Conservation (phyloP, 225 moss, liverwort and hornwort genomes). For the Polytrichum commune region DNA sequence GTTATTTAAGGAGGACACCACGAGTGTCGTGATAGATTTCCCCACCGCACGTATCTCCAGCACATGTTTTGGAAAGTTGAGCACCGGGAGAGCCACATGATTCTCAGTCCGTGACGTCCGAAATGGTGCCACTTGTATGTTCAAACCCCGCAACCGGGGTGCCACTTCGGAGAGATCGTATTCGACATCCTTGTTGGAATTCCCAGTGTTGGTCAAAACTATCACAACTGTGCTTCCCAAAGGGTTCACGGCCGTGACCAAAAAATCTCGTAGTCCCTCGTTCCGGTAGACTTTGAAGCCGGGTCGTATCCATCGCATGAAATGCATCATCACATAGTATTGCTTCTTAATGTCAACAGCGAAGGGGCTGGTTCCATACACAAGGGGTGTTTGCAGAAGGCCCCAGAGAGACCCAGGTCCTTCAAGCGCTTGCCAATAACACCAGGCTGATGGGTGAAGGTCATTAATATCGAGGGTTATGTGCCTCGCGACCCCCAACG, state of each 20-base stretch:
- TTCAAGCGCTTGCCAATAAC: conserved; percentile 97
- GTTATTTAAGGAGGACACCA: conserved; percentile 36
- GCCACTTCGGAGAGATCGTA: conserved; percentile 61
- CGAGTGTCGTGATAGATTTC: conserved; percentile 72
- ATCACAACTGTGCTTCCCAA: conserved; percentile 55
- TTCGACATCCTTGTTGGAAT: conserved; percentile 62
- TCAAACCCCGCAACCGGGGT: conserved; percentile 29
- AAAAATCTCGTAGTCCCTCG: conserved; percentile 57
- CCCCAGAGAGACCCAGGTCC: conserved; percentile 87
- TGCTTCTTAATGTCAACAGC: conserved; percentile 78
- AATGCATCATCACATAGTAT: conserved; percentile 83
- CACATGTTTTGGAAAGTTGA: conserved; percentile 33
- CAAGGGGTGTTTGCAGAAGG: conserved; percentile 66
- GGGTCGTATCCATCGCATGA: conserved; percentile 86
- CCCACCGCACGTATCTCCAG: conserved; percentile 55
- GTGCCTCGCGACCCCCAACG: conserved; percentile 69
- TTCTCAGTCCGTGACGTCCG: conserved; percentile 63
- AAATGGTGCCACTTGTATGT: conserved; percentile 53
- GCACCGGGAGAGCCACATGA: conserved; percentile 50
- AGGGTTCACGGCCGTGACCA: conserved; percentile 72
- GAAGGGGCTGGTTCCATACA: conserved; percentile 42
- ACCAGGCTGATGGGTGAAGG: conserved; percentile 94
- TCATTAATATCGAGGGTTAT: conserved; percentile 88
- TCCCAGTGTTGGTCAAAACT: conserved; percentile 61
- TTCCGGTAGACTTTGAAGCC: conserved; percentile 66